These are phyloP conservation scores for Globisporangium irregulare DNA, from an alignment of 352 stramenopile genomes.

Conservation along the genomic window DNA sequence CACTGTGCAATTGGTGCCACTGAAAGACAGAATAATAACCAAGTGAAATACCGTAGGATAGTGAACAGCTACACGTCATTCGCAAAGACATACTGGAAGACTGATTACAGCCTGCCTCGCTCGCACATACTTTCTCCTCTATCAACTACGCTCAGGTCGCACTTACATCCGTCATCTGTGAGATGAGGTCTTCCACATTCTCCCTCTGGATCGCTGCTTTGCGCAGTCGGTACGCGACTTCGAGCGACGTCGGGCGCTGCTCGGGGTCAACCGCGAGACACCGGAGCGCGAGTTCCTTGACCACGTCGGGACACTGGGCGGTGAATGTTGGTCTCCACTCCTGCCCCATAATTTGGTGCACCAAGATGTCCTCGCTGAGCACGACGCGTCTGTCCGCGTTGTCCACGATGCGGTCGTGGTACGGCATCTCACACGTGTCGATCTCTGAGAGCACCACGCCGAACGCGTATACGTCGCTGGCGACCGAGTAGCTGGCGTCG, in stretches of 20 bases:
- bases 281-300: constrained; percentile 43
- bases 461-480: constrained; percentile 28
- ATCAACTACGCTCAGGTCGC: not conserved
- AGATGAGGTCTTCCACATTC: constrained; percentile 24
- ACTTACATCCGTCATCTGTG: constrained; percentile 17
- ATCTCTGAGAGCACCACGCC: constrained; percentile 54
- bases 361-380: constrained; percentile 34
- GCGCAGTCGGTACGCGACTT: constrained; percentile 41
- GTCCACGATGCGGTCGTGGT: constrained; percentile 36
- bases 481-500: constrained; percentile 6
- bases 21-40: not conserved
- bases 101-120: not conserved
- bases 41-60: no score
- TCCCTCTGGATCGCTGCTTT: constrained; percentile 38
- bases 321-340: constrained; percentile 50
- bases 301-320: constrained; percentile 34
- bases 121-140: not conserved
- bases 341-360: constrained; percentile 50
- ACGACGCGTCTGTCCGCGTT: not conserved
- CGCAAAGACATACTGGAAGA: not conserved
- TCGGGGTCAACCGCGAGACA: constrained; percentile 42
- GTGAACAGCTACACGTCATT: not conserved
- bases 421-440: constrained; percentile 64
- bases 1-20: not conserved
- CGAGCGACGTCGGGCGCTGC: constrained; percentile 37